Base-by-base conservation (phyloP, 1,284 basidiomycete species). In the Rhodofomes roseus region DNA sequence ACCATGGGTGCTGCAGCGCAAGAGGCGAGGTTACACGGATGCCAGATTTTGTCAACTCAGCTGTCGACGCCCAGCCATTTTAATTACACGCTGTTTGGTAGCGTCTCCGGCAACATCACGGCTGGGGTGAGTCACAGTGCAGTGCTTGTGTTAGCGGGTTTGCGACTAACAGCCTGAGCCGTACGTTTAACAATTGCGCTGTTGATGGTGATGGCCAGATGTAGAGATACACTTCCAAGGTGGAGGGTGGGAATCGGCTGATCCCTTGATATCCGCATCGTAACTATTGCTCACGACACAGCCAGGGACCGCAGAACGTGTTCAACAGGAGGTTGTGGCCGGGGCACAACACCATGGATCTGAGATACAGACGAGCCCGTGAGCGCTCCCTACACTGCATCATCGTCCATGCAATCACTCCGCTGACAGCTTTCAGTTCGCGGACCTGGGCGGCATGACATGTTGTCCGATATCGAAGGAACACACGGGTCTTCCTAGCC, bases 211-310 rank as follows among this genome's bases (percentile, higher is more conserved):
- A 52, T 52, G 50, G 18, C 50, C 34, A 37, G 50, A 52, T 52
- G 50, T n/a, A 18, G 29, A 52, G 50, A 34, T 23, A 52, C 36
- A 37, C 31, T 37, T 1, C 18, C 20, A 23, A 29, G 50, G 50
- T 20, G 7, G 18, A 36, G 50, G 37, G 46, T 48, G 46, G 43
- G 43, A 37, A 57, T 40, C 44, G 44, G 56, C 46, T 57, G 46
- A 57, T 57, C 56, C 22, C 46, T 41, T 57, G 56, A 51, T 55
- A 31, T 56, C 41, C 9, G 41, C 46, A 41, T 57, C 46, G 56
- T n/a, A 46, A 51, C 46, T 14, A 51, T 51, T 57, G 56, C 46
- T 25, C 25, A 36, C 40, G 7, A 46, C 56, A 57, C 46, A 57
- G 56, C 56, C 56, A 34, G 46, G n/a, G 14, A 48, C 8, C 16